phyloP scores from a whole-genome alignment of 1,284 basidiomycete genomes.

The Taiwanofungus camphoratus region DNA sequence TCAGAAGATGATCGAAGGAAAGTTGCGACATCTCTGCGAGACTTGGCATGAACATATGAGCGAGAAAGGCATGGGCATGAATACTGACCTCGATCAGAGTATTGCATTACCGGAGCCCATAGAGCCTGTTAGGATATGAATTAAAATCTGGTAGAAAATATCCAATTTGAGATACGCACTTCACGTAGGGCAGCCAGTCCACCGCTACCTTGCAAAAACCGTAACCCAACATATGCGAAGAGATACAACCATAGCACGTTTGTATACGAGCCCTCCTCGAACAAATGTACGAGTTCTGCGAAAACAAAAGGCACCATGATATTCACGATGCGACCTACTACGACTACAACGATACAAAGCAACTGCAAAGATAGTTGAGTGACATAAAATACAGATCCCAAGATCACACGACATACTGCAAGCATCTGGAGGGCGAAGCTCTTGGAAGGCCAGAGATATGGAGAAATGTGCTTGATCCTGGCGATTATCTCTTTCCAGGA shows the following conservation, averaged over 20 bases:
- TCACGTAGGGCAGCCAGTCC: slow-evolving; percentile 68
- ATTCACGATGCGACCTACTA: slow-evolving; percentile 75
- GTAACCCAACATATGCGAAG: slow-evolving; percentile 54
- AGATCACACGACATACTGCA: slow-evolving; percentile 42
- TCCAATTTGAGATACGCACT: slow-evolving; percentile 32
- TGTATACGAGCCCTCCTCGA: slow-evolving; percentile 40
- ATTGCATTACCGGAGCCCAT: slow-evolving; percentile 86
- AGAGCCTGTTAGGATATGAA: slow-evolving; percentile 39
- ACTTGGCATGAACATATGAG: not conserved
- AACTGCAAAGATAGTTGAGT: slow-evolving; percentile 32
- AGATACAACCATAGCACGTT: slow-evolving; percentile 59
- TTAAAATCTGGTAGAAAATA: not conserved
- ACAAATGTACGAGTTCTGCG: slow-evolving; percentile 57
- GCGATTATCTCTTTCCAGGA: slow-evolving; percentile 58
- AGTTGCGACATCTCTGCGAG: slow-evolving; percentile 68
- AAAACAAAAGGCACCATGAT: slow-evolving; percentile 68
- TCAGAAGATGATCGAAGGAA: slow-evolving; percentile 75
- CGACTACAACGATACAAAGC: slow-evolving; percentile 62
- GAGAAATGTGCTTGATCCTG: slow-evolving; percentile 58
- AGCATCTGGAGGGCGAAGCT: slow-evolving; percentile 59
- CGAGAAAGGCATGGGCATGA: too few species aligned
- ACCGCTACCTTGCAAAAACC: slow-evolving; percentile 65
- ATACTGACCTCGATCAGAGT: slow-evolving; percentile 58
- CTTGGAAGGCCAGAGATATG: slow-evolving; percentile 81
- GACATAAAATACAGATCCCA: slow-evolving; percentile 4